Conservation (phyloP, 1,284 basidiomycete genomes). For the Ceratobasidium sp. region DNA sequence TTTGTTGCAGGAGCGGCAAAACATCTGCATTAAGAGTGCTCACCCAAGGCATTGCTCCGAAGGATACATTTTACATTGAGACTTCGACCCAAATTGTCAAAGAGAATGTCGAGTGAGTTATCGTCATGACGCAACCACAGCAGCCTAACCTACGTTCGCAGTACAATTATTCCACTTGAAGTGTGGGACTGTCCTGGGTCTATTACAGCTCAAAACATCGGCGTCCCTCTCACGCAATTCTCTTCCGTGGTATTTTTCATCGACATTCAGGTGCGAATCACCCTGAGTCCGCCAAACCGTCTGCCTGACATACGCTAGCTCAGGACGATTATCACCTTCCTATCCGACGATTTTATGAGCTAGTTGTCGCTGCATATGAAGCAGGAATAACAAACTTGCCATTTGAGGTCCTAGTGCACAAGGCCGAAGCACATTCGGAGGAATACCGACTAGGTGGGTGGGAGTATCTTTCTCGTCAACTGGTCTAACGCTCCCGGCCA, state of each 20-base stretch:
- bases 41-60: slow-evolving; percentile 82
- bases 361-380: slow-evolving; percentile 74
- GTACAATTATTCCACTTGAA: slow-evolving; percentile 90
- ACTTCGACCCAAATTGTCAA: slow-evolving; percentile 80
- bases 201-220: slow-evolving; percentile 75
- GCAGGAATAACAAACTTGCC: slow-evolving; percentile 75
- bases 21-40: slow-evolving; percentile 91
- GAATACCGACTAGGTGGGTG: slow-evolving; percentile 87
- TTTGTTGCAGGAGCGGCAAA: slow-evolving; percentile 78
- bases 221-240: slow-evolving; percentile 74
- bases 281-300: slow-evolving; percentile 32
- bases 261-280: slow-evolving; percentile 84
- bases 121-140: background rate
- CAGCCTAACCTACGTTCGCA: slow-evolving; percentile 47
- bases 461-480: slow-evolving; percentile 17
- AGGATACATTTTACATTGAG: slow-evolving; percentile 92
- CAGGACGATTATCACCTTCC: slow-evolving; percentile 63
- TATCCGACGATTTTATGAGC: slow-evolving; percentile 78
- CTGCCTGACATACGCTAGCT: slow-evolving; percentile 44
- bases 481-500: slow-evolving; percentile 47
- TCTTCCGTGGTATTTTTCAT: slow-evolving; percentile 92
- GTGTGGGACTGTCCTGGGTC: slow-evolving; percentile 96
- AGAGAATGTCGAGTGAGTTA: slow-evolving; percentile 79
- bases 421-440: slow-evolving; percentile 89
- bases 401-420: slow-evolving; percentile 95